Percentiles rank a stretch among this genome's conserved stretches.
Conservation (phyloP, 2,329 filamentous ascomycete species). For the Pestalotiopsis sp. region DNA sequence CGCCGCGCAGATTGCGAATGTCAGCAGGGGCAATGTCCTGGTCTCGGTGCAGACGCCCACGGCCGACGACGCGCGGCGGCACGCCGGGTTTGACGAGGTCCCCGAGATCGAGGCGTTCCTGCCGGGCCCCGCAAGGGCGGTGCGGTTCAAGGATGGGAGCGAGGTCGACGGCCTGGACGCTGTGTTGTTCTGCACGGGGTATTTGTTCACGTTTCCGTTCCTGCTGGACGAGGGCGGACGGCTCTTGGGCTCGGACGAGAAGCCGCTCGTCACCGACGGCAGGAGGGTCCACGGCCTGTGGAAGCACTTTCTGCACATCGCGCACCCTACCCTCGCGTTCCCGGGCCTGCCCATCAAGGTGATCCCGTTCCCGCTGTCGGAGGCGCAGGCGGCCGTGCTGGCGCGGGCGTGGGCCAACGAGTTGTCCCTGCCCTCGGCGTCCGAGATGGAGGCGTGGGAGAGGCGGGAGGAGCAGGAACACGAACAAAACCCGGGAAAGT, state of each 20-base stretch:
- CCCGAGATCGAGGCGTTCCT: constrained; percentile 62
- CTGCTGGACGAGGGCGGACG: constrained; percentile 39
- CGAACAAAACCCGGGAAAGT: constrained; percentile 47
- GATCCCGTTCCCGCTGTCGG: constrained; percentile 84
- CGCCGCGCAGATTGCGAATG: constrained; percentile 69
- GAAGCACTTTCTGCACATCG: constrained; percentile 76
- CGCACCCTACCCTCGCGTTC: constrained; percentile 79
- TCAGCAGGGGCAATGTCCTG: constrained; percentile 64
- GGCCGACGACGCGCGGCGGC: constrained; percentile 45
- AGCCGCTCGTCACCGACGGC: constrained; percentile 64
- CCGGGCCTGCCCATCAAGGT: constrained; percentile 76
- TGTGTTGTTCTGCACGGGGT: constrained; percentile 87
- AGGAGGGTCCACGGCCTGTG: constrained; percentile 73
- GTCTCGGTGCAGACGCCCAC: constrained; percentile 60
- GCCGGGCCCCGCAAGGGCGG: constrained; percentile 51
- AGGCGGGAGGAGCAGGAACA: constrained; percentile 51
- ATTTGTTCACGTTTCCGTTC: constrained; percentile 84
- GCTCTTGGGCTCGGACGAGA: neutral
- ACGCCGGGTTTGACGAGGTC: constrained; percentile 51
- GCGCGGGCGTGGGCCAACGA: constrained; percentile 77
- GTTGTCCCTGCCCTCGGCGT: constrained; percentile 62
- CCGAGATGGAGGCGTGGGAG: constrained; percentile 75
- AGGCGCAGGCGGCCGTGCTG: constrained; percentile 78
- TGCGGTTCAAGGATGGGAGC: constrained; percentile 66
- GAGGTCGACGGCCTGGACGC: constrained; percentile 71